phyloP scores from a whole-genome alignment of 2,329 filamentous ascomycete genomes.

The Coniochaeta sp. region DNA sequence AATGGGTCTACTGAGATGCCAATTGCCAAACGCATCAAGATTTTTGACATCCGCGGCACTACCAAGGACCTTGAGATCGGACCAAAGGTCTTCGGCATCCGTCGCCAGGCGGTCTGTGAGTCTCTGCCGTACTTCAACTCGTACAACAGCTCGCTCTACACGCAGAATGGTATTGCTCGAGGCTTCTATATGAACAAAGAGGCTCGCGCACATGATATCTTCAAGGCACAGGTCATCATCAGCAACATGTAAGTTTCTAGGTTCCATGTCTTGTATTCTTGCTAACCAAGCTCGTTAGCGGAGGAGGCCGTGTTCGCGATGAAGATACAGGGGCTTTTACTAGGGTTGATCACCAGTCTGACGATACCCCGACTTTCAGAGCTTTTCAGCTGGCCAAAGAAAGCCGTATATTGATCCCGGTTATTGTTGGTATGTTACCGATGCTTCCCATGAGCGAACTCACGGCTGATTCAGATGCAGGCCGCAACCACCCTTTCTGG shows the following conservation, averaged over 20 bases:
- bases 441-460: background rate
- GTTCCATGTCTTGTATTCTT: background rate
- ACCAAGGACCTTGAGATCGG: background rate
- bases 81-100: constrained; percentile 49
- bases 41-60: background rate
- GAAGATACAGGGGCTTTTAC: constrained; percentile 31
- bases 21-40: background rate
- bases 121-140: constrained; percentile 54
- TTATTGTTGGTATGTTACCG: constrained; percentile 41
- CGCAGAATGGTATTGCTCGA: constrained; percentile 36
- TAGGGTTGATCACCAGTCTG: constrained; percentile 20
- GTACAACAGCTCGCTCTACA: constrained; percentile 54
- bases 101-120: constrained; percentile 55
- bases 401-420: constrained; percentile 40
- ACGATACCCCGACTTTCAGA: background rate
- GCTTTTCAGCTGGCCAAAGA: constrained; percentile 30
- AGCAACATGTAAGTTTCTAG: constrained; percentile 44
- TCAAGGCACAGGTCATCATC: constrained; percentile 56
- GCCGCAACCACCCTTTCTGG: constrained; percentile 40
- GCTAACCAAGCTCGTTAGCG: constrained; percentile 24
- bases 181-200: constrained; percentile 54
- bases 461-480: constrained; percentile 20
- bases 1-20: background rate
- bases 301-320: constrained; percentile 44
- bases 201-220: constrained; percentile 45